Base-by-base conservation (phyloP, 495 filamentous ascomycete genomes). In the Aspergillus egyptiacus region DNA sequence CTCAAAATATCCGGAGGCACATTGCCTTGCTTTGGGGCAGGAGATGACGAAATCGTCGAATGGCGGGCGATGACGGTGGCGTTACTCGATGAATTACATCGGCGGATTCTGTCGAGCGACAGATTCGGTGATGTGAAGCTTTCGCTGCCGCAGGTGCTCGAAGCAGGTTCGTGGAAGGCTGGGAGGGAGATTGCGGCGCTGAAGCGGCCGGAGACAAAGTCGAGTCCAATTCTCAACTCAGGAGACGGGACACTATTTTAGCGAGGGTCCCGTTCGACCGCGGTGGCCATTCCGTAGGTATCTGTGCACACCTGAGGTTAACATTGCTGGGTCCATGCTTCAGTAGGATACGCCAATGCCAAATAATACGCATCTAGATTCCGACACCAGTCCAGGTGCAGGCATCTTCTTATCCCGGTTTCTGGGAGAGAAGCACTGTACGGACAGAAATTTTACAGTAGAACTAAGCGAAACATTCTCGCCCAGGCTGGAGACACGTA, bases 11-110 rank as follows among this genome's bases (percentile, higher is more conserved):
- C 65, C 3, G 58, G 78, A 50, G 78, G 87, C 51, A 78, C 84
- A 11, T 81, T 89, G 13, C 89, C 89, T 5, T 80, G 87, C 59
- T 94, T 91, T 58, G 81, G 79, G 23, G 82, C 86, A 0, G 53
- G 53, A 1, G 53, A 55, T 24, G 53, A 46, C 10, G 53, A 55
- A 23, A 55, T 55, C 27, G 53, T 55, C 2, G 53, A 55, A 20
- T 55, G 53, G 80, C 83, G 48, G 82, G 89, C 56, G 86, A 95
- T 64, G 89, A 95, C 89, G 0, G 80, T 95, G 8, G 87, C 87
- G 3, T 83, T 94, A 58, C 67, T 95, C n/a, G 89, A 95, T 67
- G 69, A 81, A 58, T 67, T 95, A 22, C 73, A 87, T 18, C 66
- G 62, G 7, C 81, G 87, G 55, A 84, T 94, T 24, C 47, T 70